Percentiles rank a stretch among this genome's conserved stretches.
phyloP scores from a whole-genome alignment of 78 protist species.

The Dictyostelium purpureum region DNA sequence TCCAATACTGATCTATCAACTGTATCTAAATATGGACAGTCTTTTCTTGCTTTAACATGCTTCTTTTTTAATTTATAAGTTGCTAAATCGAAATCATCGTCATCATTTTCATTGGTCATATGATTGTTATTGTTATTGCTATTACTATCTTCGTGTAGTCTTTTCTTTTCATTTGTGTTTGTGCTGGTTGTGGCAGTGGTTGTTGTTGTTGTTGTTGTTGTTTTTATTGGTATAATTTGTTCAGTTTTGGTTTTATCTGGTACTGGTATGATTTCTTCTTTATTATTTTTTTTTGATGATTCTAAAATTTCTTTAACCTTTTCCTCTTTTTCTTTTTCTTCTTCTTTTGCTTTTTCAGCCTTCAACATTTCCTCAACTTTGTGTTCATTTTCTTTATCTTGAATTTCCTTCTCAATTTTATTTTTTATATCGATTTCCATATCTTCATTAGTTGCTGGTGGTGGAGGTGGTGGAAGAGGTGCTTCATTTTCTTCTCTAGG shows the following conservation, averaged over 20 bases:
- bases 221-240: not conserved
- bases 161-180: not conserved
- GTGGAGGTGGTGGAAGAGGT: not conserved
- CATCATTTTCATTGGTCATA: not conserved
- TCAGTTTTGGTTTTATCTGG: slow-evolving; percentile 2
- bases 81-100: slow-evolving; percentile 57
- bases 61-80: slow-evolving; percentile 21
- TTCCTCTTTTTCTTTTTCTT: slow-evolving; percentile 8
- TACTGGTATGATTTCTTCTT: not conserved
- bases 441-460: not conserved
- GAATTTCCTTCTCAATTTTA: not conserved
- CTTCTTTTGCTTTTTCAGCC: not conserved
- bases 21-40: slow-evolving; percentile 87
- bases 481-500: not conserved
- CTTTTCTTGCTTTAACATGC: slow-evolving; percentile 49
- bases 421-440: not conserved
- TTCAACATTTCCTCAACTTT: not conserved
- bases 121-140: not conserved
- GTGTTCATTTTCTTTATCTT: not conserved
- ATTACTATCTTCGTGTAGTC: no score
- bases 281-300: not conserved
- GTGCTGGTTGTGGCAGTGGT: not conserved
- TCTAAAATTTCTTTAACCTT: not conserved
- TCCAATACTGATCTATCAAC: slow-evolving; percentile 87
- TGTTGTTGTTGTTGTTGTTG: not conserved